phyloP scores from a whole-genome alignment of 495 filamentous ascomycete species.

The Pyrenopolyporus hunteri region DNA sequence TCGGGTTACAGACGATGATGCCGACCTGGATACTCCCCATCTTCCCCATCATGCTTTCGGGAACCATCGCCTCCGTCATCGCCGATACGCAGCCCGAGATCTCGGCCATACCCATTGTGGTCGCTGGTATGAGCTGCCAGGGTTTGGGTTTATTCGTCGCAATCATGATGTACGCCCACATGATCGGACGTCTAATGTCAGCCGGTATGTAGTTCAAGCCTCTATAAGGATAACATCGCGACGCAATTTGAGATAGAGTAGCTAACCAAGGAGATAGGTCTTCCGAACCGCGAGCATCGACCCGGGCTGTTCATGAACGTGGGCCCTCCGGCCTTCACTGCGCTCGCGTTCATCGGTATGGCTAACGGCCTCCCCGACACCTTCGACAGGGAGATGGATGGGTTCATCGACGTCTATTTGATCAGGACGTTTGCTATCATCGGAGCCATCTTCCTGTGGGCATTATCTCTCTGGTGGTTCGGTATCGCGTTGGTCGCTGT shows the following conservation, averaged over 20 bases:
- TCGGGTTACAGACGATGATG: constrained; percentile 51
- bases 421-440: constrained; percentile 60
- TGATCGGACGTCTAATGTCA: constrained; percentile 67
- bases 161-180: constrained; percentile 61
- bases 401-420: constrained; percentile 44
- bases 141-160: constrained; percentile 59
- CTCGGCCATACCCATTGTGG: constrained; percentile 52
- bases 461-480: constrained; percentile 76
- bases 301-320: constrained; percentile 77
- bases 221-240: neutral
- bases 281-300: constrained; percentile 56
- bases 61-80: constrained; percentile 55
- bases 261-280: constrained; percentile 37
- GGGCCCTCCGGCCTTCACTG: constrained; percentile 71
- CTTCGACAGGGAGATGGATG: constrained; percentile 40
- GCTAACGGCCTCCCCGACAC: constrained; percentile 53
- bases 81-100: constrained; percentile 51
- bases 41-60: constrained; percentile 62
- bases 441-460: constrained; percentile 70
- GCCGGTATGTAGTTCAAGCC: constrained; percentile 52
- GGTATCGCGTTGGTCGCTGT: constrained; percentile 61
- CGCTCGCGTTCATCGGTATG: constrained; percentile 70
- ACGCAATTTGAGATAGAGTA: neutral
- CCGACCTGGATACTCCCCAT: constrained; percentile 65
- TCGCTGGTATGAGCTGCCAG: constrained; percentile 58